A percentile compares a stretch with the other conserved stretches of the same genome.
phyloP scores from a whole-genome alignment of 2,329 filamentous ascomycete genomes.

The Fusarium subglutinans region DNA sequence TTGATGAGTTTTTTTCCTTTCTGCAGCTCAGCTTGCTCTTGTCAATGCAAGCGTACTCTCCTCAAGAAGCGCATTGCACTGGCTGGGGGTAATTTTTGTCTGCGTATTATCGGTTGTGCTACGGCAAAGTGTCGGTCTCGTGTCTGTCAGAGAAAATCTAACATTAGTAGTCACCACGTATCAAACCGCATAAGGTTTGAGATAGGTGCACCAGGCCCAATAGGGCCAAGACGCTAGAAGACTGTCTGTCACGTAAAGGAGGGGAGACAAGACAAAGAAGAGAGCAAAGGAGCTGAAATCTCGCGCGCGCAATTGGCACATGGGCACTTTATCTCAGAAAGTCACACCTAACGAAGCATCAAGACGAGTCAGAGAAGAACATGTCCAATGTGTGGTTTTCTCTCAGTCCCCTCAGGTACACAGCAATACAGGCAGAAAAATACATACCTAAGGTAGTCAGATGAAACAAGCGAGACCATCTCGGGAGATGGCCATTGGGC shows the following conservation, averaged over 20 bases:
- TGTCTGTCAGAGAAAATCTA: not conserved
- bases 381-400: constrained; percentile 17
- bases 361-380: not conserved
- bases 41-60: not conserved
- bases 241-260: not conserved
- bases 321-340: not conserved
- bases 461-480: constrained; percentile 32
- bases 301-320: no score
- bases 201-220: not conserved
- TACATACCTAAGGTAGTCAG: not conserved
- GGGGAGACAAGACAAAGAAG: not conserved
- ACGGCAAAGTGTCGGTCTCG: constrained; percentile 12
- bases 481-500: constrained; percentile 16
- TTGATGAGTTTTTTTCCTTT: constrained; percentile 26
- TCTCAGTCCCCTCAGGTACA: constrained; percentile 8
- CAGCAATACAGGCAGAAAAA: not conserved
- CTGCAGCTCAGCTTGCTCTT: constrained; percentile 3
- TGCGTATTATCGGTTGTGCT: not conserved
- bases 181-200: not conserved
- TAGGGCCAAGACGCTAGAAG: not conserved
- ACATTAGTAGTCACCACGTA: not conserved
- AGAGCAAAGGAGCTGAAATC: not conserved
- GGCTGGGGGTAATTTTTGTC: not conserved
- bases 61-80: not conserved
- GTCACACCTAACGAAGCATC: not conserved